A percentile compares a stretch with the other conserved stretches of the same genome.
Conservation (phyloP, 352 stramenopile species). For the Phytophthora melonis region DNA sequence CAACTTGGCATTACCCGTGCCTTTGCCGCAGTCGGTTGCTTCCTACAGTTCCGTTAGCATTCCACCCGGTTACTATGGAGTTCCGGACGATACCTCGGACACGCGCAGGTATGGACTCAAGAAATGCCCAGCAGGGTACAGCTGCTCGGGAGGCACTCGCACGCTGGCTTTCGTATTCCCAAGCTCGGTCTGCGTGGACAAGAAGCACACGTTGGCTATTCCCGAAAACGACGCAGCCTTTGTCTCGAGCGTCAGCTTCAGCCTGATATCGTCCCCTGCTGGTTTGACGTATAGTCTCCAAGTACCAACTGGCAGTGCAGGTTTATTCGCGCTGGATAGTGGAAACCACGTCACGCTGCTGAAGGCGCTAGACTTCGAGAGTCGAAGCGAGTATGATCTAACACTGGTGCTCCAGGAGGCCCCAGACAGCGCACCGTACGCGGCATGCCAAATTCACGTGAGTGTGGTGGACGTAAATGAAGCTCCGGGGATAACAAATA, state of each 20-base stretch:
- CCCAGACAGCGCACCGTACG: slow-evolving; percentile 5
- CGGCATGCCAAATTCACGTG: slow-evolving; percentile 50
- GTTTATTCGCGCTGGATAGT: slow-evolving; percentile 29
- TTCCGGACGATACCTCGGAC: slow-evolving; percentile 46
- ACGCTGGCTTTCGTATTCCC: slow-evolving; percentile 43
- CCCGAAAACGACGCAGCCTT: slow-evolving; percentile 43
- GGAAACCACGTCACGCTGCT: slow-evolving; percentile 23
- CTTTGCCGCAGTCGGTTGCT: slow-evolving; percentile 36
- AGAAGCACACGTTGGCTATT: slow-evolving; percentile 46
- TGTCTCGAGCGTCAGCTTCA: slow-evolving; percentile 49
- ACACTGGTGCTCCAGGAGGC: slow-evolving; percentile 41
- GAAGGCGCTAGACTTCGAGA: slow-evolving; percentile 31
- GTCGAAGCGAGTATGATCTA: slow-evolving; percentile 25
- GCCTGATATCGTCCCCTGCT: slow-evolving; percentile 33
- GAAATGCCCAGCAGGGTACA: slow-evolving; percentile 53
- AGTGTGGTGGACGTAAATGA: slow-evolving; percentile 67
- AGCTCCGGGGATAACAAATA: slow-evolving; percentile 41
- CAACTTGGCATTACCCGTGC: slow-evolving; percentile 31
- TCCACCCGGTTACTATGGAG: slow-evolving; percentile 57
- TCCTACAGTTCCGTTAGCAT: slow-evolving; percentile 46
- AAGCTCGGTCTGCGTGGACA: slow-evolving; percentile 44
- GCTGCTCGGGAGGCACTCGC: slow-evolving; percentile 45
- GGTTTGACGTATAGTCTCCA: slow-evolving; percentile 26
- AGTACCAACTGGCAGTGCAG: not conserved
- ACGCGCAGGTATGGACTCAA: slow-evolving; percentile 42